phyloP scores from a whole-genome alignment of 2,329 filamentous ascomycete species.

The Pseudogymnoascus pannorum region DNA sequence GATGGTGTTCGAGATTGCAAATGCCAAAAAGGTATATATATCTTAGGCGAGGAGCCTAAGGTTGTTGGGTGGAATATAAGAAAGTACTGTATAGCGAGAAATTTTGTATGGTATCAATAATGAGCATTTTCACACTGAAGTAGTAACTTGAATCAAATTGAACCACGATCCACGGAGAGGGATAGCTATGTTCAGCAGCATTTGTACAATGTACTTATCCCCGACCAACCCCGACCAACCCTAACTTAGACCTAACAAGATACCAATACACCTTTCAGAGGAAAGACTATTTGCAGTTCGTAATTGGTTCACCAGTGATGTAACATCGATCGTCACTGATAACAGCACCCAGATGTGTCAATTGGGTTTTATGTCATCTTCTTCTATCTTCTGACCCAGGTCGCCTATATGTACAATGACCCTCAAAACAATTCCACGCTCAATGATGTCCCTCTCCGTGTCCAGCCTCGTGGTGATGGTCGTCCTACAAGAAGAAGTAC shows the following conservation, averaged over 20 bases:
- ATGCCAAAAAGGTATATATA: conserved; percentile 84
- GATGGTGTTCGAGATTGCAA: conserved; percentile 52
- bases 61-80: background rate
- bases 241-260: background rate
- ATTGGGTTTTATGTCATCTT: conserved; percentile 13
- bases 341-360: background rate
- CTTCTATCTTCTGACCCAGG: background rate
- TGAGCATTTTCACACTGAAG: background rate
- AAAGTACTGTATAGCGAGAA: background rate
- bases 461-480: conserved; percentile 44
- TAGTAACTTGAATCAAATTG: background rate
- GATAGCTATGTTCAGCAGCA: background rate
- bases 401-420: conserved; percentile 34
- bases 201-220: background rate
- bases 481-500: conserved; percentile 73
- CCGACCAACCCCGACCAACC: background rate
- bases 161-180: background rate
- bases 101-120: background rate
- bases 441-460: conserved; percentile 53
- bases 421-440: conserved; percentile 24
- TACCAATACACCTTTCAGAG: background rate
- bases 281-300: background rate
- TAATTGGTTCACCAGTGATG: background rate
- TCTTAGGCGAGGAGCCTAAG: conserved; percentile 42
- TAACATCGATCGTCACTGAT: background rate